Evolutionary conservation across 2,329 filamentous ascomycete species (phyloP).

Genomic region (Epicoccum nigrum): DNA sequence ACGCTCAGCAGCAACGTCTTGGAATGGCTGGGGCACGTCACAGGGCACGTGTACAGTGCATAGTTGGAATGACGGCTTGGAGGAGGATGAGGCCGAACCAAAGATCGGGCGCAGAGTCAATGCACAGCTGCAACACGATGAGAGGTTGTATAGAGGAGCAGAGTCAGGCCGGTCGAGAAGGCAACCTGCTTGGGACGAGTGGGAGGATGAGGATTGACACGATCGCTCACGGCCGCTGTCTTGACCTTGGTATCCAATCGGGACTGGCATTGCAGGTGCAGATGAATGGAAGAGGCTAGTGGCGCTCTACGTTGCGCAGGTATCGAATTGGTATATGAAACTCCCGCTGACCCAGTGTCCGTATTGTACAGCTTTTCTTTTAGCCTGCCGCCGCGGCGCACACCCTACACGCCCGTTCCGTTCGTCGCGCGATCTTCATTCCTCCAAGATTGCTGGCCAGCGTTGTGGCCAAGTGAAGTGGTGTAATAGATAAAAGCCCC

Average conservation of each 20-base stretch:
- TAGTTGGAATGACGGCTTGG: constrained; percentile 71
- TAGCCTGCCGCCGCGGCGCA: constrained; percentile 11
- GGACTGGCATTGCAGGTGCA: neutral
- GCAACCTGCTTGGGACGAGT: constrained; percentile 36
- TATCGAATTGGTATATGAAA: constrained; percentile 44
- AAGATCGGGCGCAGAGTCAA: constrained; percentile 45
- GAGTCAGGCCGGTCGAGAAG: constrained; percentile 26
- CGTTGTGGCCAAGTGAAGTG: constrained; percentile 9
- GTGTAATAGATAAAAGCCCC: constrained; percentile 22
- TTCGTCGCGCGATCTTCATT: neutral
- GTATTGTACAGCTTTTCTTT: constrained; percentile 43
- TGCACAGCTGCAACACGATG: constrained; percentile 46
- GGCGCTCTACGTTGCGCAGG: constrained; percentile 14
- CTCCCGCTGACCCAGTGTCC: constrained; percentile 43
- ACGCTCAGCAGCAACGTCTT: constrained; percentile 69
- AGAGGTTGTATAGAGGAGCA: constrained; percentile 38
- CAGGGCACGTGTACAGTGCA: constrained; percentile 79
- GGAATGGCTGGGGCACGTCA: constrained; percentile 78
- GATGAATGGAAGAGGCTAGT: neutral
- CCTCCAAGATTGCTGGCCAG: neutral
- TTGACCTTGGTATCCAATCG: too few species aligned
- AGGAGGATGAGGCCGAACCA: constrained; percentile 64
- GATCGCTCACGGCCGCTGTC: neutral
- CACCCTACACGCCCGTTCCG: constrained; percentile 6
- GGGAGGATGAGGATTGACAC: constrained; percentile 34